These are phyloP conservation scores for Cicer cuneatum DNA, from an alignment of 306 rosid species.

Conservation along the genomic window DNA sequence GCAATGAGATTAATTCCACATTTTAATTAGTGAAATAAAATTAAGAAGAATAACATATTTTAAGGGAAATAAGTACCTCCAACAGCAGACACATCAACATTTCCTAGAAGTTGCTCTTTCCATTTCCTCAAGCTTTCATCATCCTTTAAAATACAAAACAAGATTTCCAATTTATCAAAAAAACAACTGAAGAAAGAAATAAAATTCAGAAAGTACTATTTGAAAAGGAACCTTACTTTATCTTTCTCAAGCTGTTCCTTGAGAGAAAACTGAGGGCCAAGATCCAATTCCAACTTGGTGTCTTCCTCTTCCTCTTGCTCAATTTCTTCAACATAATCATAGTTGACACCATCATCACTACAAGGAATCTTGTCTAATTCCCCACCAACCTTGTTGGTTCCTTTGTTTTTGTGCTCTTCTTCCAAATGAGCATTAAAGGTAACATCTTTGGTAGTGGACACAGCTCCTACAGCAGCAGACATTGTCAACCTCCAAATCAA, in stretches of 20 bases:
- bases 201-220: conserved; percentile 13
- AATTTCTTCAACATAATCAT: conserved; percentile 42
- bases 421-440: conserved; percentile 52
- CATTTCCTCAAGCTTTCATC: conserved; percentile 91
- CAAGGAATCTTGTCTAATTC: conserved; percentile 41
- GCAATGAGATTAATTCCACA: not conserved
- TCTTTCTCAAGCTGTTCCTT: conserved; percentile 95
- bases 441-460: conserved; percentile 61
- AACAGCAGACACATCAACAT: conserved; percentile 74
- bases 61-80: conserved; percentile 61
- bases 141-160: conserved; percentile 56
- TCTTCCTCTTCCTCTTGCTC: conserved; percentile 61
- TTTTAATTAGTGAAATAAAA: not conserved
- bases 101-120: conserved; percentile 88
- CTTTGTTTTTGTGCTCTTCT: conserved; percentile 55
- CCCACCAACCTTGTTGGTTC: conserved; percentile 45
- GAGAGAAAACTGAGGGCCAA: conserved; percentile 87
- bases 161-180: conserved; percentile 2
- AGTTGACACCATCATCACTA: conserved; percentile 18
- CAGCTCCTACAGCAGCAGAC: conserved; percentile 70
- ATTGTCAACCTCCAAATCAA: conserved; percentile 38
- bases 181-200: not conserved
- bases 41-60: not conserved
- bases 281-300: conserved; percentile 58
- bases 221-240: conserved; percentile 54